These are phyloP conservation scores for Colletotrichum horii DNA, from an alignment of 2,329 filamentous ascomycete genomes.

Conservation along the genomic window DNA sequence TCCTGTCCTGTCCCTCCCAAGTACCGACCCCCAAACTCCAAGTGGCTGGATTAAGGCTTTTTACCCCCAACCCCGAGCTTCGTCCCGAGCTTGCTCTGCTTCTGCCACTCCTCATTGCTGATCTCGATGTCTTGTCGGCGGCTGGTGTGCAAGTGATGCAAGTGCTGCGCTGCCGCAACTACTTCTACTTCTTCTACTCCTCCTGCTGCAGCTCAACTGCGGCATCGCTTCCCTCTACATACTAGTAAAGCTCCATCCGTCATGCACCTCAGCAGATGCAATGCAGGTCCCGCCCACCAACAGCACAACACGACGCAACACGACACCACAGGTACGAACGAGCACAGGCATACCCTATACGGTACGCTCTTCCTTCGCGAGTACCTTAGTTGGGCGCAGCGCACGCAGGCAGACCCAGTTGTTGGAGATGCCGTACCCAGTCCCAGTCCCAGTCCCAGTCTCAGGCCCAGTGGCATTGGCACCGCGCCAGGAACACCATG, in stretches of 20 bases:
- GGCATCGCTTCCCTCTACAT: background rate
- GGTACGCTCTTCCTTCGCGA: background rate
- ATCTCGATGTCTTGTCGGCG: background rate
- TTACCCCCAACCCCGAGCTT: background rate
- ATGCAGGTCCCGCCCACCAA: constrained; percentile 4
- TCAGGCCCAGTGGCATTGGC: background rate
- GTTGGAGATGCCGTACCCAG: background rate
- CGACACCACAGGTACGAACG: background rate
- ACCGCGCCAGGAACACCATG: background rate
- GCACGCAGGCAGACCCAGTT: background rate
- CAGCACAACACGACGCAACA: constrained; percentile 1
- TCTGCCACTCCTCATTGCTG: background rate
- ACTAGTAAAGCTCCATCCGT: background rate
- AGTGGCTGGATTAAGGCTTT: background rate
- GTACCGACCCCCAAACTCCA: background rate
- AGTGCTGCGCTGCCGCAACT: background rate
- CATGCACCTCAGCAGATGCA: constrained; percentile 16
- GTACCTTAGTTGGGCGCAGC: background rate
- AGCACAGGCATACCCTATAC: background rate
- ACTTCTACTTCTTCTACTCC: background rate
- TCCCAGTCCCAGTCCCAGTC: background rate
- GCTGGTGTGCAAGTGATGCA: background rate
- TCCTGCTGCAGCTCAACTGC: background rate
- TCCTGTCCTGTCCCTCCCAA: background rate
- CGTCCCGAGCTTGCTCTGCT: background rate